Evolutionary conservation across 2,329 filamentous ascomycete species (phyloP).

Genomic region (Trichoderma hamatum): DNA sequence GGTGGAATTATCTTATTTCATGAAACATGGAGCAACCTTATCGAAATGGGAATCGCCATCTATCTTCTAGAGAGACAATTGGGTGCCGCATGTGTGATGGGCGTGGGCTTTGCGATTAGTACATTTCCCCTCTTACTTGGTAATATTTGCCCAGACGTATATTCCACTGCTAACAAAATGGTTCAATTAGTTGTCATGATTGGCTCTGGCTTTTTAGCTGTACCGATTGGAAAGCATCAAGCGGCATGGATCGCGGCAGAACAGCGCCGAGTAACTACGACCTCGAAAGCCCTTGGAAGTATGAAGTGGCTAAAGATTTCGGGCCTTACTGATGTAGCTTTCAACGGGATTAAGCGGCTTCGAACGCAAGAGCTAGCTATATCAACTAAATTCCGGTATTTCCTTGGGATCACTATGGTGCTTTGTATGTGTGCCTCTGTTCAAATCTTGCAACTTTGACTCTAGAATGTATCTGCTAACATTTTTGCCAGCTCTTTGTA

Average conservation of each 20-base stretch:
- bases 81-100: slow-evolving; percentile 25
- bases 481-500: background rate
- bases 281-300: background rate
- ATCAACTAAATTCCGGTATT: background rate
- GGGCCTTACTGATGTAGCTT: background rate
- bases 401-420: background rate
- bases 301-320: background rate
- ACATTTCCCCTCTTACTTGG: slow-evolving; percentile 29
- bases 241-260: background rate
- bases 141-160: background rate
- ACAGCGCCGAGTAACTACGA: background rate
- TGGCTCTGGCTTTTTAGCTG: slow-evolving; percentile 37
- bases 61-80: background rate
- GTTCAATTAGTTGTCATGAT: slow-evolving; percentile 34
- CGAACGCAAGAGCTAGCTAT: background rate
- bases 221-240: slow-evolving; percentile 19
- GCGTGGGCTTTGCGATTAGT: slow-evolving; percentile 50
- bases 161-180: background rate
- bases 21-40: background rate
- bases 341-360: background rate
- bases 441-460: background rate
- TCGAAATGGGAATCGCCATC: background rate
- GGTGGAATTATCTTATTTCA: background rate
- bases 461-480: background rate
- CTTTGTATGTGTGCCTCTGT: background rate